Percentiles rank a stretch among this genome's conserved stretches.
phyloP scores from a whole-genome alignment of 2,329 filamentous ascomycete genomes.

The Epichloe elymi region DNA sequence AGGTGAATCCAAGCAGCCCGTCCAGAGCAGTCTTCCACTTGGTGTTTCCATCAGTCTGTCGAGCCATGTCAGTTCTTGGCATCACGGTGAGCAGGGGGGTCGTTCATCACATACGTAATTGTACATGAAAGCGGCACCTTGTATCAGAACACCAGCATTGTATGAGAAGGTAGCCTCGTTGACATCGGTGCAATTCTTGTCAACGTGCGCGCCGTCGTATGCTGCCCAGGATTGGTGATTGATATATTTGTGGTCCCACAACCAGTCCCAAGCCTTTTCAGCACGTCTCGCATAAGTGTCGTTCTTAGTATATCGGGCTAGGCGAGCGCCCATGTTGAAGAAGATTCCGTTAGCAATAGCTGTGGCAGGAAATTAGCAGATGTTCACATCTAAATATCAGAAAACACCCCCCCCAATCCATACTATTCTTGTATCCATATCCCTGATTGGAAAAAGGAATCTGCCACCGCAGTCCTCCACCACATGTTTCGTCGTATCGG shows the following conservation, averaged over 20 bases:
- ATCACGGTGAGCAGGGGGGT: too few relatives aligned
- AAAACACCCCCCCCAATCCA: conserved; percentile 6
- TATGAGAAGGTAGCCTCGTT: conserved; percentile 55
- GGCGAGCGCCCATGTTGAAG: conserved; percentile 53
- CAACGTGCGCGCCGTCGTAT: conserved; percentile 49
- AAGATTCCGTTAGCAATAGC: conserved; percentile 50
- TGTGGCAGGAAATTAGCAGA: conserved; percentile 9
- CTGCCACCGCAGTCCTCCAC: conserved; percentile 65
- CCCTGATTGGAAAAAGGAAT: conserved; percentile 62
- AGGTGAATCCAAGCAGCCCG: conserved; percentile 37
- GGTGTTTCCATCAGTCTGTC: conserved; percentile 35
- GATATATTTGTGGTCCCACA: conserved; percentile 40
- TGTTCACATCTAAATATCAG: neutral
- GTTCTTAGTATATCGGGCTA: conserved; percentile 59
- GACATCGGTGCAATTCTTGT: conserved; percentile 45
- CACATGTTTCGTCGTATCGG: conserved; percentile 52
- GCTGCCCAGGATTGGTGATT: conserved; percentile 46
- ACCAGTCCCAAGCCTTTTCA: conserved; percentile 49
- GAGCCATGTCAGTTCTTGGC: conserved; percentile 7
- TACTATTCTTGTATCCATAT: conserved; percentile 62
- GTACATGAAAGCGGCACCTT: conserved; percentile 56
- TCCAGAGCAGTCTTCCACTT: conserved; percentile 44
- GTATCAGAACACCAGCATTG: conserved; percentile 47
- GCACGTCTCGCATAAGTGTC: conserved; percentile 51
- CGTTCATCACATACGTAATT: conserved; percentile 35